Conservation (phyloP, 2,329 filamentous ascomycete genomes). For the Dothistroma pini region DNA sequence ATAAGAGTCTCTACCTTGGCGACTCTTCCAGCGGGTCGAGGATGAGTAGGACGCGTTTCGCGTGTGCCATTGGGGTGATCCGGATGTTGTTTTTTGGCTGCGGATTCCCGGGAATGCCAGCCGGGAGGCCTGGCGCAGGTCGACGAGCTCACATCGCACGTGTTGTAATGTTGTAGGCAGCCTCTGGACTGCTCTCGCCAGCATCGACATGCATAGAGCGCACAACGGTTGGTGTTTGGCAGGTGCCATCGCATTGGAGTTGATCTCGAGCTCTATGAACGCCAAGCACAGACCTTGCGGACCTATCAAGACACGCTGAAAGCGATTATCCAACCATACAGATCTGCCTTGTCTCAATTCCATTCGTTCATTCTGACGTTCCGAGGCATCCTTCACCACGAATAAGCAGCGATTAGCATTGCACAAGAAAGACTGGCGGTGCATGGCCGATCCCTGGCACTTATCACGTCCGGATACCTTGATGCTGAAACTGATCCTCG, state of each 20-base stretch:
- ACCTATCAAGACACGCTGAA: not conserved
- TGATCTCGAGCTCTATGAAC: not conserved
- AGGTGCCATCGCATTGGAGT: not conserved
- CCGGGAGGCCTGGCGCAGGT: not conserved
- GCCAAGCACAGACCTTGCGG: not conserved
- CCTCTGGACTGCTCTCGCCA: slow-evolving; percentile 16
- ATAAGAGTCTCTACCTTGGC: slow-evolving; percentile 71
- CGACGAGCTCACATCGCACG: slow-evolving; percentile 2
- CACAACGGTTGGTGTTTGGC: not conserved
- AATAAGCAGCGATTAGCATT: too few species aligned
- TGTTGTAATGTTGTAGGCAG: slow-evolving; percentile 7
- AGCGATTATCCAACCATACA: not conserved
- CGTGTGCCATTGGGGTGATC: not conserved
- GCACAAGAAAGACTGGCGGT: not conserved
- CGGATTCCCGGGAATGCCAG: not conserved
- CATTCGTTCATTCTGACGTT: not conserved
- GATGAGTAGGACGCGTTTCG: slow-evolving; percentile 45
- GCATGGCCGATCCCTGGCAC: not conserved
- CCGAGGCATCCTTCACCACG: not conserved
- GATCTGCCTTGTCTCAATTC: not conserved
- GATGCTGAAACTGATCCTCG: not conserved
- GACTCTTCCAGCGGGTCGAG: slow-evolving; percentile 75
- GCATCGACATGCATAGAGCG: slow-evolving; percentile 16
- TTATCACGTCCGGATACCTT: not conserved
- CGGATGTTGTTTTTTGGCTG: not conserved